These are phyloP conservation scores for Meyerozyma guilliermondii DNA, from an alignment of 1,139 yeast species.

Conservation along the genomic window DNA sequence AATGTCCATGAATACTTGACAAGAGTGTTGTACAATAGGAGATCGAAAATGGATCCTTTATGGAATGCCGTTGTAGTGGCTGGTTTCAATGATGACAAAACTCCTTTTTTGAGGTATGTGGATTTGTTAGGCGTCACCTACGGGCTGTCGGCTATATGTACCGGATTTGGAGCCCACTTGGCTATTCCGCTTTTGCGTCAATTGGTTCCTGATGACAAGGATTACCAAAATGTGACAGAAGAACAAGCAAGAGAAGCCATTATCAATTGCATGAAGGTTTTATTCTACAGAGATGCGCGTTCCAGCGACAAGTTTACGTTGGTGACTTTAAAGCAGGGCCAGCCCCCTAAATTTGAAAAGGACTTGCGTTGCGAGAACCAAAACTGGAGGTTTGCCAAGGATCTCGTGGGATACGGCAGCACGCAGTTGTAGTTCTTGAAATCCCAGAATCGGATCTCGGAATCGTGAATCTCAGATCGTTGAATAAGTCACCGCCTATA, in stretches of 20 bases:
- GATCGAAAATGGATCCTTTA: conserved; percentile 90
- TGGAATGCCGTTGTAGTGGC: conserved; percentile 95
- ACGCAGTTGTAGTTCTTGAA: conserved; percentile 34
- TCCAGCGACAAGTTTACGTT: conserved; percentile 80
- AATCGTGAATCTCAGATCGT: no score
- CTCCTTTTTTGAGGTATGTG: conserved; percentile 75
- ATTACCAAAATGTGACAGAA: conserved; percentile 62
- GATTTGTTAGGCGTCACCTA: conserved; percentile 91
- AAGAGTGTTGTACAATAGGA: conserved; percentile 77
- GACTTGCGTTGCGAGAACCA: conserved; percentile 64
- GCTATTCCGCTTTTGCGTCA: conserved; percentile 90
- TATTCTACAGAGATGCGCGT: conserved; percentile 95
- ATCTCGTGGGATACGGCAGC: conserved; percentile 87
- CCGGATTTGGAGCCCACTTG: conserved; percentile 95
- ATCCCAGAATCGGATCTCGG: no score
- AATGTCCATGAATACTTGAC: conserved; percentile 86
- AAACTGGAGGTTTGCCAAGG: conserved; percentile 90
- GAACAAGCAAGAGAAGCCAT: conserved; percentile 72
- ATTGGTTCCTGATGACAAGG: conserved; percentile 74
- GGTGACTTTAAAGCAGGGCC: conserved; percentile 66
- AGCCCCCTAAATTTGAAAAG: conserved; percentile 54
- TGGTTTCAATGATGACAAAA: conserved; percentile 67
- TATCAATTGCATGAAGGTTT: conserved; percentile 86
- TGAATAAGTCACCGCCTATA: no score
- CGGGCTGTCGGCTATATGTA: conserved; percentile 83